Percentiles rank a stretch among this genome's conserved stretches.
These are phyloP conservation scores for Nakaseomyces delphensis DNA, from an alignment of 1,139 yeast species.

Conservation along the genomic window DNA sequence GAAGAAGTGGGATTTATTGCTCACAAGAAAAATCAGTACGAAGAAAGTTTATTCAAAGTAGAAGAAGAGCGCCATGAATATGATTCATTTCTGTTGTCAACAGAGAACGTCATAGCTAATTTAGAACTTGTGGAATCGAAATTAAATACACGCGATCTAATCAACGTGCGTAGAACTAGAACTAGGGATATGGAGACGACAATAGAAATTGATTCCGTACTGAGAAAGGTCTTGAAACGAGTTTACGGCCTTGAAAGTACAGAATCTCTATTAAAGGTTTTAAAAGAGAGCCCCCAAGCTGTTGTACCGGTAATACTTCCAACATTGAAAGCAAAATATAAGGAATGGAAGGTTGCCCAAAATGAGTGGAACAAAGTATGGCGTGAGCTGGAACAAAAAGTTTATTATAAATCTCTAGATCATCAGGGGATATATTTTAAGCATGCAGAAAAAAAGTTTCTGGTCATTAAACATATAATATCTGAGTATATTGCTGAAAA, in stretches of 20 bases:
- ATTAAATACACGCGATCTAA: constrained; percentile 79
- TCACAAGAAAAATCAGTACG: constrained; percentile 92
- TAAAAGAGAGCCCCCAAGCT: constrained; percentile 85
- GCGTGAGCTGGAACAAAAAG: constrained; percentile 94
- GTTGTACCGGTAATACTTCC: constrained; percentile 87
- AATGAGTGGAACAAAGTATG: constrained; percentile 97
- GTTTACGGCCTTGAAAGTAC: constrained; percentile 89
- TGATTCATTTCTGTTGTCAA: constrained; percentile 35
- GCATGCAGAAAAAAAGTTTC: constrained; percentile 82
- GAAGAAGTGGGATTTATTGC: constrained; percentile 96
- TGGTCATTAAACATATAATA: constrained; percentile 78
- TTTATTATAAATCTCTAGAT: constrained; percentile 81
- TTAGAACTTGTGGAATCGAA: constrained; percentile 82
- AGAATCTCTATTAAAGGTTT: constrained; percentile 84
- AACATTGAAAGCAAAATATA: constrained; percentile 89
- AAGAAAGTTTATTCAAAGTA: constrained; percentile 81
- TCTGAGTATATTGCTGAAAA: constrained; percentile 85
- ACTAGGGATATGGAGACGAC: constrained; percentile 82
- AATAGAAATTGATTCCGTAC: constrained; percentile 81
- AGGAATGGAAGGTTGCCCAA: constrained; percentile 94
- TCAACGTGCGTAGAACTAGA: constrained; percentile 33
- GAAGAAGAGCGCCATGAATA: constrained; percentile 96
- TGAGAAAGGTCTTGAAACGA: constrained; percentile 78
- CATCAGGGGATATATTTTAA: constrained; percentile 89
- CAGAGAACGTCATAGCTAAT: not conserved